Percentiles rank a stretch among this genome's conserved stretches.
Conservation (phyloP, 2,329 filamentous ascomycete species). For the Hymenotorrendiella dingleyae region DNA sequence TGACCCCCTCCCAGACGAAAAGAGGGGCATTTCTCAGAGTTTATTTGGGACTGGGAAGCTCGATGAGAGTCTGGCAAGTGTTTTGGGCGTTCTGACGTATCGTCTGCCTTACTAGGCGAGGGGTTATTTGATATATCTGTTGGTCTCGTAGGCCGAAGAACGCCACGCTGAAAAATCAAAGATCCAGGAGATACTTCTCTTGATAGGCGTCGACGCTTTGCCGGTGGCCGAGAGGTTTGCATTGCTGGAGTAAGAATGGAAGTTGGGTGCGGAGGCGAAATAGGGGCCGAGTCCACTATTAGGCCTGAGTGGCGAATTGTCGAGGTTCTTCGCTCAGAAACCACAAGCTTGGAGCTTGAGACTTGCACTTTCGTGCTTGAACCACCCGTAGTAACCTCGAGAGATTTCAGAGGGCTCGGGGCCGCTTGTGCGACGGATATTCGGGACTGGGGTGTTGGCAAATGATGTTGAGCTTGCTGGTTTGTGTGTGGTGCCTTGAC, state of each 20-base stretch:
- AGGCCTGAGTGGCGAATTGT: too few relatives aligned
- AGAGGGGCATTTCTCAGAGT: too few relatives aligned
- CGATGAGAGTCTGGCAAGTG: too few relatives aligned
- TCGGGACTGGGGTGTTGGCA: background rate
- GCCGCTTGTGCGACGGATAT: too few relatives aligned
- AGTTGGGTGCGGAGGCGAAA: background rate
- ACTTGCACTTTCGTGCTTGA: too few relatives aligned
- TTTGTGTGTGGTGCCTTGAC: background rate
- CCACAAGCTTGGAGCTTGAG: too few relatives aligned
- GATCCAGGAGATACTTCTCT: slow-evolving; percentile 4
- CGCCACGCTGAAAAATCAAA: slow-evolving; percentile 3
- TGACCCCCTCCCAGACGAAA: too few relatives aligned
- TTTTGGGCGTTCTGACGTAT: too few relatives aligned
- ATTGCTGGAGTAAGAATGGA: background rate
- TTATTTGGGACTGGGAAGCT: too few relatives aligned
- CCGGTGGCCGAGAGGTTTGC: background rate
- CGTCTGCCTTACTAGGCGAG: background rate
- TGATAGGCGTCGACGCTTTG: background rate
- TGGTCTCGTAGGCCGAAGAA: slow-evolving; percentile 1
- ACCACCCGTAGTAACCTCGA: too few relatives aligned
- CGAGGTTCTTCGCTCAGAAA: too few relatives aligned
- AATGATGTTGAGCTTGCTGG: background rate
- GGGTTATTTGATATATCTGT: slow-evolving; percentile 4
- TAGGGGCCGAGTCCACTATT: background rate
- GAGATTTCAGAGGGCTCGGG: too few relatives aligned